Conservation (phyloP, 257 asterid species). For the Solanum phureja region DNA sequence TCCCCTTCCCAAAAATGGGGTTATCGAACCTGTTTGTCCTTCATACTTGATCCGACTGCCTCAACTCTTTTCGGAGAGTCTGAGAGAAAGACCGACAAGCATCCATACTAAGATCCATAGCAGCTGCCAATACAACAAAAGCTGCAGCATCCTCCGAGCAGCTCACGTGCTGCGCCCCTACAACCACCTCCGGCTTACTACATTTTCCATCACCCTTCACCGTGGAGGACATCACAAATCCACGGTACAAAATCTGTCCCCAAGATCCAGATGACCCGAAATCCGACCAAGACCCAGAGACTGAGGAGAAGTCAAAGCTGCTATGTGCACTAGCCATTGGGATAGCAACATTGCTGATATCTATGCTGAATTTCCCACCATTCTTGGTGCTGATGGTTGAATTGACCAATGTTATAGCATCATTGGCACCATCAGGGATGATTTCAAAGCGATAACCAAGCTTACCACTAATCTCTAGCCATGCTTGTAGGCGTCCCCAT, state of each 20-base stretch:
- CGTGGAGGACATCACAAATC: slow-evolving; percentile 87
- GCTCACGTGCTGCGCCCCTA: slow-evolving; percentile 75
- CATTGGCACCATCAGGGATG: slow-evolving; percentile 69
- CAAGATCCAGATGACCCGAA: slow-evolving; percentile 69
- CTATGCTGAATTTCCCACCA: slow-evolving; percentile 70
- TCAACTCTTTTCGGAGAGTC: slow-evolving; percentile 72
- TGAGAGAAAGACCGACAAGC: slow-evolving; percentile 65
- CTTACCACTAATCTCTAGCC: slow-evolving; percentile 45
- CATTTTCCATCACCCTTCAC: slow-evolving; percentile 54
- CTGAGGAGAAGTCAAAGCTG: slow-evolving; percentile 46
- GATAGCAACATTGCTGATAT: slow-evolving; percentile 54
- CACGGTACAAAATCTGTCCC: slow-evolving; percentile 62
- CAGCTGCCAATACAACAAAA: slow-evolving; percentile 86
- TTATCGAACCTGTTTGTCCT: background rate
- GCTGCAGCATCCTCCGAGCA: slow-evolving; percentile 94
- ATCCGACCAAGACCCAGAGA: slow-evolving; percentile 48
- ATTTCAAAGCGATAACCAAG: slow-evolving; percentile 82
- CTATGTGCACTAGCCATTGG: slow-evolving; percentile 68
- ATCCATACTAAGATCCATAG: slow-evolving; percentile 85
- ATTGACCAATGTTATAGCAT: slow-evolving; percentile 50
- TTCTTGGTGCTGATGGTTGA: slow-evolving; percentile 37
- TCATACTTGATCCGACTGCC: slow-evolving; percentile 30
- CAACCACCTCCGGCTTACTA: slow-evolving; percentile 77
- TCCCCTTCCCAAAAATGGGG: background rate
- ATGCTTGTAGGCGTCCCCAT: slow-evolving; percentile 96